phyloP scores from a whole-genome alignment of 1,284 basidiomycete genomes.

The Lentinula novae-zelandiae region DNA sequence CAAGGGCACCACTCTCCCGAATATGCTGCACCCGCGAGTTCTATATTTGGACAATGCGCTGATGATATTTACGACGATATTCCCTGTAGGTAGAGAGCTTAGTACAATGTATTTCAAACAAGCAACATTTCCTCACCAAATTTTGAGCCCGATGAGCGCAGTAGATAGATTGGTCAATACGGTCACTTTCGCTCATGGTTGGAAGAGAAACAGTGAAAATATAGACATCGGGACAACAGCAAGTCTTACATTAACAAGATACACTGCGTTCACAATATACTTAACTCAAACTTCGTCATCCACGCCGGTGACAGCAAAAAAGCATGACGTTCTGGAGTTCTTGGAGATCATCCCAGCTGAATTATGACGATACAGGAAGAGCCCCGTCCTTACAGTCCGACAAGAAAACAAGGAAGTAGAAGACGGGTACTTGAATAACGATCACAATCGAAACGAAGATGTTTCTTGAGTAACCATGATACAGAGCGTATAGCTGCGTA shows the following conservation, averaged over 20 bases:
- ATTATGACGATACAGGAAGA: no score
- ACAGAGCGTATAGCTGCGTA: no score
- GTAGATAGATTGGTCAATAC: no score
- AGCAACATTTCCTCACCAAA: slow-evolving; percentile 6
- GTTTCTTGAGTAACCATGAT: no score
- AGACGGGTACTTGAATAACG: no score
- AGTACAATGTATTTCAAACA: neutral
- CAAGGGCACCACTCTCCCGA: slow-evolving; percentile 13
- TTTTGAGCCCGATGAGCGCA: no score
- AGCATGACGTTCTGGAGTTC: no score
- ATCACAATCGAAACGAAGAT: no score
- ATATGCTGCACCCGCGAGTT: slow-evolving; percentile 10
- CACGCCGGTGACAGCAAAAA: neutral
- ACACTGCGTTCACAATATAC: neutral
- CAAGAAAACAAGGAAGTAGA: no score
- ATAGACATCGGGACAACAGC: neutral
- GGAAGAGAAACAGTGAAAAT: slow-evolving; percentile 6
- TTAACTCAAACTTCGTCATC: no score
- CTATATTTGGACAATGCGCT: slow-evolving; percentile 1
- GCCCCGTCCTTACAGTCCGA: no score
- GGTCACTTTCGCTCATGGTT: neutral
- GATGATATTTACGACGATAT: slow-evolving; percentile 14
- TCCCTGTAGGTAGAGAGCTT: slow-evolving; percentile 1
- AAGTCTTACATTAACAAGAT: neutral
- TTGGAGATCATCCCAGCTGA: no score